Evolutionary conservation across 148 eudicot genomes (phyloP).

Genomic region (Rhododendron ferrugineum): DNA sequence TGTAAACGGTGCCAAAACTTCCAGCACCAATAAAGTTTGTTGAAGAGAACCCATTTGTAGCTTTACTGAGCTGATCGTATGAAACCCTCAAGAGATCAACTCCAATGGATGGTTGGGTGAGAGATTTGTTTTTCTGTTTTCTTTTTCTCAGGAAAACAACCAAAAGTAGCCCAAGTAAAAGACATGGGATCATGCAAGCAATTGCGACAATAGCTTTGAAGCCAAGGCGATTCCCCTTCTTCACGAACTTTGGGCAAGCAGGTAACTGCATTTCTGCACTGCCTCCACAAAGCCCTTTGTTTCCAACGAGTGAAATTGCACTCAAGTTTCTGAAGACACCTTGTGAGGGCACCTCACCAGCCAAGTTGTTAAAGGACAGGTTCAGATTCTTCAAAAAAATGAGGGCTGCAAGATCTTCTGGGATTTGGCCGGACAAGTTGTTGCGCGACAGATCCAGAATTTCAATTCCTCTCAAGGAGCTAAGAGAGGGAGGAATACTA

Average conservation of each 20-base stretch:
- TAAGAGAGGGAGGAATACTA: not conserved
- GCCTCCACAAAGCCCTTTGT: conserved; percentile 8
- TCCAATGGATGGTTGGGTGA: not conserved
- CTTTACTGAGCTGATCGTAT: not conserved
- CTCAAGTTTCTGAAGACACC: not conserved
- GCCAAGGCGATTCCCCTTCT: not conserved
- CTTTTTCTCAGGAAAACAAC: not conserved
- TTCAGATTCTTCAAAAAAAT: not conserved
- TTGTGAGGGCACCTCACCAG: not conserved
- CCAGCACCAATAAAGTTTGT: not conserved
- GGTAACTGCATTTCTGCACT: not conserved
- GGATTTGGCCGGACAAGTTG: not conserved
- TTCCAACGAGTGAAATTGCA: not conserved
- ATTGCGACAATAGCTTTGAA: not conserved
- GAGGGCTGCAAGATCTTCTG: not conserved
- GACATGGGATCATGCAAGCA: not conserved
- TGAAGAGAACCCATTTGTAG: not conserved
- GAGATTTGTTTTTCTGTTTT: not conserved
- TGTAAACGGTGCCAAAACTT: not conserved
- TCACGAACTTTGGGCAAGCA: not conserved
- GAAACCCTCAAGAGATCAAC: not conserved
- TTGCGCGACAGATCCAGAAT: not conserved
- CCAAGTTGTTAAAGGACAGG: not conserved
- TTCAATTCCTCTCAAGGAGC: not conserved
- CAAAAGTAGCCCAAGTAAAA: not conserved